phyloP scores from a whole-genome alignment of 225 moss, liverwort and hornwort species.

The Pleurozium schreberi region DNA sequence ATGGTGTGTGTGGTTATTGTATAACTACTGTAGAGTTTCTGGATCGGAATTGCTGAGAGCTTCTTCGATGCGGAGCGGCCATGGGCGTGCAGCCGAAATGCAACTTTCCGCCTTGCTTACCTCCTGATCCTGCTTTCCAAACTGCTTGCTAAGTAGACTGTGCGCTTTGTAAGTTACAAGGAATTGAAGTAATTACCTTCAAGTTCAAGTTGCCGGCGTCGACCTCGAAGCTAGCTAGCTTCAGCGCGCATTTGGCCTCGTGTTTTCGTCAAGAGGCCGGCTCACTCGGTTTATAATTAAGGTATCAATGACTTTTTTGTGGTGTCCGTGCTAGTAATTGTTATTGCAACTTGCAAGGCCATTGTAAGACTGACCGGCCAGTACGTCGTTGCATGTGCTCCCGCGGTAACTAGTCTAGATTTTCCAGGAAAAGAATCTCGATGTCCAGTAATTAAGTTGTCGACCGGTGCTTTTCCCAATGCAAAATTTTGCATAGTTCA shows the following conservation, averaged over 20 bases:
- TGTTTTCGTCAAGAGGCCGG: not conserved
- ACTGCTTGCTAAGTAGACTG: not conserved
- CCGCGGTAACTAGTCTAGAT: no score
- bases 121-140: constrained; percentile 16
- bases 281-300: no score
- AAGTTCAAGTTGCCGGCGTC: not conserved
- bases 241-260: not conserved
- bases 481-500: not conserved
- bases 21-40: not conserved
- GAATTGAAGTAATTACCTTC: no score
- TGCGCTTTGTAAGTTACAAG: not conserved
- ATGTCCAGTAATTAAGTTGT: not conserved
- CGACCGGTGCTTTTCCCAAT: not conserved
- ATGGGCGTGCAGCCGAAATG: constrained; percentile 19
- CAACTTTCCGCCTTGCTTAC: constrained; percentile 11
- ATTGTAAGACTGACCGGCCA: not conserved
- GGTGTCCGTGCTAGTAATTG: no score
- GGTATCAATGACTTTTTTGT: not conserved
- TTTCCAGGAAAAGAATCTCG: no score
- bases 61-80: not conserved
- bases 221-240: no score
- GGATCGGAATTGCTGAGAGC: not conserved
- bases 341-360: no score
- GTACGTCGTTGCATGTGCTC: no score
- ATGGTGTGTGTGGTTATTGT: not conserved